phyloP scores from a whole-genome alignment of 1,139 yeast genomes.

The Schwanniomyces etchellsii region DNA sequence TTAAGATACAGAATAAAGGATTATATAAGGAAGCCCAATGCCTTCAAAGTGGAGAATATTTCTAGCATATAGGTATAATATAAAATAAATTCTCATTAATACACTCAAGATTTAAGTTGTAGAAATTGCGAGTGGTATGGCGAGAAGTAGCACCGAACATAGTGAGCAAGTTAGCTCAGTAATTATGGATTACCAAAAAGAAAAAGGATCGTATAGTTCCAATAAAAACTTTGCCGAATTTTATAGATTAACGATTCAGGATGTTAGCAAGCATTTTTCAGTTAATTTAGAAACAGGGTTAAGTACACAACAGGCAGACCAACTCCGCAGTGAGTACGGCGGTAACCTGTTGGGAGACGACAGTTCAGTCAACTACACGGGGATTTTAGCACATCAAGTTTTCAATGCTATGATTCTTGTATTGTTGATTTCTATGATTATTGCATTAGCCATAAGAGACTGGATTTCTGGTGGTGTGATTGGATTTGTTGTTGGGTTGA shows the following conservation, averaged over 20 bases:
- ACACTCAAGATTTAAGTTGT: too few species aligned
- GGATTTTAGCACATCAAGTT: constrained; percentile 62
- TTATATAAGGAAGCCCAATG: too few species aligned
- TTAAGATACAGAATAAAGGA: too few species aligned
- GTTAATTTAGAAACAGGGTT: constrained; percentile 48
- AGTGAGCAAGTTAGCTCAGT: neutral
- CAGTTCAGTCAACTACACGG: constrained; percentile 48
- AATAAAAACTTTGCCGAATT: neutral
- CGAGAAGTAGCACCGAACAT: neutral
- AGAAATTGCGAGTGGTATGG: too few species aligned
- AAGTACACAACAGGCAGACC: constrained; percentile 26
- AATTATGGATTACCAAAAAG: neutral
- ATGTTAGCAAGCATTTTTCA: constrained; percentile 29
- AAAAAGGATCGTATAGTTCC: neutral
- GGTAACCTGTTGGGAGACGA: constrained; percentile 60
- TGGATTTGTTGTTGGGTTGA: constrained; percentile 61
- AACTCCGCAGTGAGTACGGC: constrained; percentile 35
- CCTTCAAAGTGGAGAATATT: too few species aligned
- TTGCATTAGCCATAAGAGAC: constrained; percentile 69
- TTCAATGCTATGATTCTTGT: constrained; percentile 81
- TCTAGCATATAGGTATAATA: too few species aligned
- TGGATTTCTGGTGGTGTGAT: constrained; percentile 86
- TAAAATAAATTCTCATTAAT: too few species aligned
- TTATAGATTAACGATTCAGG: constrained; percentile 27
- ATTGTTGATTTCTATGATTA: constrained; percentile 65